Percentiles rank a stretch among this genome's conserved stretches.
These are phyloP conservation scores for Fraxinus nigra DNA, from an alignment of 305 asterid species.

Conservation along the genomic window DNA sequence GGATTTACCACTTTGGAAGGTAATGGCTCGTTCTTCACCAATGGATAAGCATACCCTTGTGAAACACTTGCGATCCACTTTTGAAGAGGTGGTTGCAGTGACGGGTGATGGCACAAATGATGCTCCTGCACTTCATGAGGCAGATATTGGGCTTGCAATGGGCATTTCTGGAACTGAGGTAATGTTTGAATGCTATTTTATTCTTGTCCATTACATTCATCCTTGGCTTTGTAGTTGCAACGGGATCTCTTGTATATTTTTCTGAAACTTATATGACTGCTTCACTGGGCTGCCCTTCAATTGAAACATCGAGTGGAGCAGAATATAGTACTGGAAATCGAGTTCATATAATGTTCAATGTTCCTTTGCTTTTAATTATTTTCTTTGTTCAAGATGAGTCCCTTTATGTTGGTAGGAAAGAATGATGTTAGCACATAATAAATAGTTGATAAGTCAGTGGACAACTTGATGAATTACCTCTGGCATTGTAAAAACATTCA, in stretches of 20 bases:
- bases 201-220: not conserved
- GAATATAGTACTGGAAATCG: not conserved
- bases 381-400: not conserved
- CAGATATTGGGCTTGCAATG: slow-evolving; percentile 99
- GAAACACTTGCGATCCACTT: slow-evolving; percentile 70
- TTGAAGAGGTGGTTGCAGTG: slow-evolving; percentile 94
- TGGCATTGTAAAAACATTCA: not conserved
- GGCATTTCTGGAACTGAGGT: slow-evolving; percentile 99
- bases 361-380: not conserved
- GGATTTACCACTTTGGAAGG: slow-evolving; percentile 40
- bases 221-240: not conserved
- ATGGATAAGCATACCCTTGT: slow-evolving; percentile 95
- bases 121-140: slow-evolving; percentile 99
- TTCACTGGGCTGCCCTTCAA: not conserved
- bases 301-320: not conserved
- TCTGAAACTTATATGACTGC: not conserved
- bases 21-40: slow-evolving; percentile 98
- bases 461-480: not conserved
- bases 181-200: slow-evolving; percentile 22
- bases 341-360: not conserved
- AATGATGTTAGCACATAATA: not conserved
- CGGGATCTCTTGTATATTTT: not conserved
- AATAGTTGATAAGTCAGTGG: not conserved
- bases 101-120: slow-evolving; percentile 98
- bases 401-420: not conserved